A percentile compares a stretch with the other conserved stretches of the same genome.
Conservation (phyloP, 2,329 filamentous ascomycete genomes). For the Scytalidium lignicola region DNA sequence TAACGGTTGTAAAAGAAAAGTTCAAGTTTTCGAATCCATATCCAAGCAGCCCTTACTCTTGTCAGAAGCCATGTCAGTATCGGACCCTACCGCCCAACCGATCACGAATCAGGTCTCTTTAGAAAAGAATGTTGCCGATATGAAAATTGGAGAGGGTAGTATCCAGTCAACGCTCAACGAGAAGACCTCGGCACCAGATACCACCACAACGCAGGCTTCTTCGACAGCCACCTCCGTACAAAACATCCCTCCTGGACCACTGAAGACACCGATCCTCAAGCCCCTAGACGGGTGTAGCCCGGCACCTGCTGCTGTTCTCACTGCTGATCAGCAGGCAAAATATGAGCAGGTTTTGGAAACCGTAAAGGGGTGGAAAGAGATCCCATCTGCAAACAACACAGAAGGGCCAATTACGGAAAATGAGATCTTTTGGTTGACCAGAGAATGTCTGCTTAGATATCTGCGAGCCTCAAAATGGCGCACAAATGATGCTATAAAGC, state of each 20-base stretch:
- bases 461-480: slow-evolving; percentile 92
- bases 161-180: no score
- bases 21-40: no score
- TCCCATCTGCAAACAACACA: slow-evolving; percentile 57
- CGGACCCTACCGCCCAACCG: neutral
- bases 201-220: neutral
- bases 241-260: slow-evolving; percentile 29
- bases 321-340: slow-evolving; percentile 72
- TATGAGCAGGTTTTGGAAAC: slow-evolving; percentile 71
- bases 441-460: slow-evolving; percentile 88
- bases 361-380: slow-evolving; percentile 65
- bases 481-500: slow-evolving; percentile 66
- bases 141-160: neutral
- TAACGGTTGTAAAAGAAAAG: no score
- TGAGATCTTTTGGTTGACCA: slow-evolving; percentile 86
- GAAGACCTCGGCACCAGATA: no score
- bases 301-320: slow-evolving; percentile 57
- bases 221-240: slow-evolving; percentile 14
- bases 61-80: neutral
- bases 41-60: no score
- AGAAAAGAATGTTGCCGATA: neutral
- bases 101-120: neutral
- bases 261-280: slow-evolving; percentile 32
- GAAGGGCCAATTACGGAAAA: slow-evolving; percentile 65
- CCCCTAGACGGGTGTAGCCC: slow-evolving; percentile 16